Conservation (phyloP, 768 basidiomycete genomes). For the Lentinula aciculospora region DNA sequence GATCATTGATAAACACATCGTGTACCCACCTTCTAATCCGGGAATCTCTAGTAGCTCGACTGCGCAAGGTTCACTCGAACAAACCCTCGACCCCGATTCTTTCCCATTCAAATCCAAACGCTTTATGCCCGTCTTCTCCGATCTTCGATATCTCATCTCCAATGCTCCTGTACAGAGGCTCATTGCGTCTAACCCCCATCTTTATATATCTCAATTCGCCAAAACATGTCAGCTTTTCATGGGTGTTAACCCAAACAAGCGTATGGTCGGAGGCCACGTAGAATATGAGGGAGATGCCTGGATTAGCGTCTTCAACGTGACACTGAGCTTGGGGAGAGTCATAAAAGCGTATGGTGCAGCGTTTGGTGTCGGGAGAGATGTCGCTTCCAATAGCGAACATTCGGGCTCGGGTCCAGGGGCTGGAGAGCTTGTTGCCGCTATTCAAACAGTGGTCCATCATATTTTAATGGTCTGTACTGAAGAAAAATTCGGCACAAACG, state of each 20-base stretch:
- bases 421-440: constrained; percentile 59
- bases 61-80: constrained; percentile 11
- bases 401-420: constrained; percentile 36
- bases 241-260: constrained; percentile 87
- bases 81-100: constrained; percentile 69
- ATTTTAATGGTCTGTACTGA: constrained; percentile 70
- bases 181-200: constrained; percentile 56
- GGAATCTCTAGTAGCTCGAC: background rate
- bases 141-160: constrained; percentile 80
- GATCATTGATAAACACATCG: constrained; percentile 66
- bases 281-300: constrained; percentile 97
- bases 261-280: constrained; percentile 77
- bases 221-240: constrained; percentile 85
- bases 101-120: constrained; percentile 92
- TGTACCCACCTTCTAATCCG: constrained; percentile 28
- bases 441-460: constrained; percentile 62
- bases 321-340: constrained; percentile 81
- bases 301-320: constrained; percentile 96
- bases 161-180: constrained; percentile 75
- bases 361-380: constrained; percentile 19
- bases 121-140: constrained; percentile 92
- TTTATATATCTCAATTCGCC: constrained; percentile 67
- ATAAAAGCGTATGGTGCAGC: constrained; percentile 89
- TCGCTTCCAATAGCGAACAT: constrained; percentile 16
- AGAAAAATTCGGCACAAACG: constrained; percentile 61